These are phyloP conservation scores for Amanita muscaria DNA, from an alignment of 768 basidiomycete species.

Conservation along the genomic window DNA sequence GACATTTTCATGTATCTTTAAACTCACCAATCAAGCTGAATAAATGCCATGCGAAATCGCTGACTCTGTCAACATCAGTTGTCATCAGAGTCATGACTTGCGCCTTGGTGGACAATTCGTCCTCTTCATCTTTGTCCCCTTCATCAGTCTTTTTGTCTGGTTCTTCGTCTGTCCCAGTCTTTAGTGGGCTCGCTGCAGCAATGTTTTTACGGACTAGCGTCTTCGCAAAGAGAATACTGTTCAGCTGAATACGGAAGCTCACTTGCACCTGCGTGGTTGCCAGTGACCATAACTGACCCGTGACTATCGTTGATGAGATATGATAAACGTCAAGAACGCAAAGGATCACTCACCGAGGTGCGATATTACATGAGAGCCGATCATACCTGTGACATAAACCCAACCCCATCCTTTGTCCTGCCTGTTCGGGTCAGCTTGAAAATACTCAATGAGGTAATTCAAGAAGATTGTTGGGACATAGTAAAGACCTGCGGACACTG, in stretches of 20 bases:
- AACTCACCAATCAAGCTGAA: slow-evolving; percentile 63
- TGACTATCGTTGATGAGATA: slow-evolving; percentile 33
- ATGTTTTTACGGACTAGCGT: slow-evolving; percentile 81
- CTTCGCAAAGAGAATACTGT: slow-evolving; percentile 79
- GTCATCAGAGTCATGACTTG: slow-evolving; percentile 96
- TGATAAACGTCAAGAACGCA: neutral
- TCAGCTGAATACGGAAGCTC: slow-evolving; percentile 65
- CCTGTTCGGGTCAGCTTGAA: slow-evolving; percentile 54
- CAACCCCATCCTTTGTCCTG: slow-evolving; percentile 62
- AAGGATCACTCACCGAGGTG: slow-evolving; percentile 24
- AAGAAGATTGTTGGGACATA: slow-evolving; percentile 60
- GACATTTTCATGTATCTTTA: neutral
- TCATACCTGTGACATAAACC: slow-evolving; percentile 41
- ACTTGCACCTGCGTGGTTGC: slow-evolving; percentile 64
- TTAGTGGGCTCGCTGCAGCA: slow-evolving; percentile 44
- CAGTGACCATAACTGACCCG: slow-evolving; percentile 64
- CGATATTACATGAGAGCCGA: slow-evolving; percentile 23
- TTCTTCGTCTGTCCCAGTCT: slow-evolving; percentile 11
- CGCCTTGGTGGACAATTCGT: slow-evolving; percentile 57
- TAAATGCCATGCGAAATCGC: slow-evolving; percentile 75
- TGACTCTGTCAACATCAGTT: slow-evolving; percentile 85
- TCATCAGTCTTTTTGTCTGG: slow-evolving; percentile 10
- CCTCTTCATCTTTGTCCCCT: slow-evolving; percentile 35
- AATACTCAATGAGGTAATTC: slow-evolving; percentile 47
- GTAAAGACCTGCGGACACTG: slow-evolving; percentile 50